Evolutionary conservation across 108 stramenopile species (phyloP).

Genomic region (Hondaea fermentalgiana): DNA sequence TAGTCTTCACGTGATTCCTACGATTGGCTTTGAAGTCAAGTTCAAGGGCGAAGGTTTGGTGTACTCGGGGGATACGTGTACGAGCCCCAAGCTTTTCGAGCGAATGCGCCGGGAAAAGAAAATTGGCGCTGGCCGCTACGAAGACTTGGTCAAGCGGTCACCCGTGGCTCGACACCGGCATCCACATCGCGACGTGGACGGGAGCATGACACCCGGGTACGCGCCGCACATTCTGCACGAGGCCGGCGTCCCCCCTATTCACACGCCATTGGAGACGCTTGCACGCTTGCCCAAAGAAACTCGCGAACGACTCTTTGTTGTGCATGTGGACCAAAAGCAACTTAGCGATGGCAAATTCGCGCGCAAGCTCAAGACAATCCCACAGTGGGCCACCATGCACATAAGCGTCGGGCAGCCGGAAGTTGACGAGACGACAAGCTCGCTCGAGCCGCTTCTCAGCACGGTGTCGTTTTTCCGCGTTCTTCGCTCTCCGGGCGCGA

Average conservation of each 20-base stretch:
- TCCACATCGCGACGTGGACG: background rate
- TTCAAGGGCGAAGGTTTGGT: conserved; percentile 21
- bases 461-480: background rate
- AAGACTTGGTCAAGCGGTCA: conserved; percentile 67
- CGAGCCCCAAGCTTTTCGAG: conserved; percentile 57
- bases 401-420: background rate
- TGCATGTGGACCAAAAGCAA: conserved; percentile 44
- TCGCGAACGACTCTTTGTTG: conserved; percentile 73
- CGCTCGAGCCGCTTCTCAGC: background rate
- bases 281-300: conserved; percentile 58
- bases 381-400: background rate
- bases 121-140: conserved; percentile 60
- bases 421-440: background rate
- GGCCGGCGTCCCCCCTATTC: conserved; percentile 81
- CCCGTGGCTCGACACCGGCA: conserved; percentile 58
- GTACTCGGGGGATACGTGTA: conserved; percentile 62
- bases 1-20: conserved; percentile 36
- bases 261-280: conserved; percentile 75
- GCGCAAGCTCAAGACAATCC: background rate
- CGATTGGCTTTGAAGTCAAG: conserved; percentile 31
- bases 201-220: background rate
- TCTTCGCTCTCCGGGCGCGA: background rate
- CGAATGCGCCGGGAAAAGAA: conserved; percentile 37
- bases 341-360: background rate
- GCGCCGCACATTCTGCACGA: conserved; percentile 62